Percentiles rank a stretch among this genome's conserved stretches.
Conservation (phyloP, 2,329 filamentous ascomycete genomes). For the Colletotrichum sp. region DNA sequence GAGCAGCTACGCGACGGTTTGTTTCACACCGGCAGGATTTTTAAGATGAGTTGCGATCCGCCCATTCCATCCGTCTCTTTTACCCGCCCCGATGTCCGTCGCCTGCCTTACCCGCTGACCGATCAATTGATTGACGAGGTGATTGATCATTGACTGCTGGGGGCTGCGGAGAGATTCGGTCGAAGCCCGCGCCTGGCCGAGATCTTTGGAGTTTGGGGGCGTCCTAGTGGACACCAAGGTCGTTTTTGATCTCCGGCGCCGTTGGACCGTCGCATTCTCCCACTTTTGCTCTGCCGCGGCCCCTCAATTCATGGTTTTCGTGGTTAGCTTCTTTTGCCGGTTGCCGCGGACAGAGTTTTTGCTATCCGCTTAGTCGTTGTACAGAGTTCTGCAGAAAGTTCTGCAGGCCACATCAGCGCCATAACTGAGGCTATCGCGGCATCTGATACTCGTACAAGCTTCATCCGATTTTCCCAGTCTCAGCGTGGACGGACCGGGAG, state of each 20-base stretch:
- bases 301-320: background rate
- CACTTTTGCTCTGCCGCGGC: background rate
- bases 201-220: background rate
- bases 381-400: background rate
- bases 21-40: constrained; percentile 18
- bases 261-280: background rate
- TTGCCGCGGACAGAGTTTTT: background rate
- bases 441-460: background rate
- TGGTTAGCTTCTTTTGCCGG: background rate
- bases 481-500: background rate
- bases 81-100: background rate
- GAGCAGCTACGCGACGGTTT: constrained; percentile 5
- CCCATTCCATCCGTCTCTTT: background rate
- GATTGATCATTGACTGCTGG: background rate
- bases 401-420: background rate
- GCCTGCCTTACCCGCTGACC: background rate
- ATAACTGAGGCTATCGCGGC: background rate
- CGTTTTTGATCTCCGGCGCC: background rate
- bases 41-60: constrained; percentile 14
- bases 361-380: background rate
- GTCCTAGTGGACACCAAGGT: background rate
- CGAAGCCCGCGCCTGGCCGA: background rate
- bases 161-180: constrained; percentile 4
- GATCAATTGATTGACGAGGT: background rate
- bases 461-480: background rate